Conservation (phyloP, 2,329 filamentous ascomycete species). For the Bipolaris bicolor region DNA sequence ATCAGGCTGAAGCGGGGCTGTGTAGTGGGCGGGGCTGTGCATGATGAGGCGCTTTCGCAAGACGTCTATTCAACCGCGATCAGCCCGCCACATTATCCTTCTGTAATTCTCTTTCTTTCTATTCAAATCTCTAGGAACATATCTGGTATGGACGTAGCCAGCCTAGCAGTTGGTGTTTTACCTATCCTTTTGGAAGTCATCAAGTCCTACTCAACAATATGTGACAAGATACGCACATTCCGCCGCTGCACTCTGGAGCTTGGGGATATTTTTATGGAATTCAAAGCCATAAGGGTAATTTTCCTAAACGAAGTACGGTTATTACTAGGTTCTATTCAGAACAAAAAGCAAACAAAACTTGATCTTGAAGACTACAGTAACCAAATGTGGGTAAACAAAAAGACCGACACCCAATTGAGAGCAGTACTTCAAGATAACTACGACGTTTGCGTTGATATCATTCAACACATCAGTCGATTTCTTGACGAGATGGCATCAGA, state of each 20-base stretch:
- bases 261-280: slow-evolving; percentile 17
- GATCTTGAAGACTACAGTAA: neutral
- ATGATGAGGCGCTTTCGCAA: neutral
- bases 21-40: neutral
- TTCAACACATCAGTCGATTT: neutral
- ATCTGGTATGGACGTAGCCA: neutral
- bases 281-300: slow-evolving; percentile 23
- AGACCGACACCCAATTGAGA: neutral
- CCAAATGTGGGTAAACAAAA: neutral
- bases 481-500: neutral
- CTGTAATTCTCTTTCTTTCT: neutral
- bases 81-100: neutral
- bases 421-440: neutral
- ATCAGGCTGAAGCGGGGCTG: slow-evolving; percentile 5
- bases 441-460: neutral
- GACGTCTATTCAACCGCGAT: neutral
- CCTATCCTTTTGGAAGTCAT: slow-evolving; percentile 32
- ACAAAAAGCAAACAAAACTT: slow-evolving; percentile 9
- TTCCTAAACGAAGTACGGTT: slow-evolving; percentile 34
- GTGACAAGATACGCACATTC: slow-evolving; percentile 21
- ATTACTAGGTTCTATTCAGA: slow-evolving; percentile 23
- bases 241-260: slow-evolving; percentile 28
- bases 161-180: slow-evolving; percentile 22
- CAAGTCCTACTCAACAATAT: slow-evolving; percentile 24
- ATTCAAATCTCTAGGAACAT: neutral